Conservation (phyloP, 331 rosid species). For the Erythrophleum ivorense region DNA sequence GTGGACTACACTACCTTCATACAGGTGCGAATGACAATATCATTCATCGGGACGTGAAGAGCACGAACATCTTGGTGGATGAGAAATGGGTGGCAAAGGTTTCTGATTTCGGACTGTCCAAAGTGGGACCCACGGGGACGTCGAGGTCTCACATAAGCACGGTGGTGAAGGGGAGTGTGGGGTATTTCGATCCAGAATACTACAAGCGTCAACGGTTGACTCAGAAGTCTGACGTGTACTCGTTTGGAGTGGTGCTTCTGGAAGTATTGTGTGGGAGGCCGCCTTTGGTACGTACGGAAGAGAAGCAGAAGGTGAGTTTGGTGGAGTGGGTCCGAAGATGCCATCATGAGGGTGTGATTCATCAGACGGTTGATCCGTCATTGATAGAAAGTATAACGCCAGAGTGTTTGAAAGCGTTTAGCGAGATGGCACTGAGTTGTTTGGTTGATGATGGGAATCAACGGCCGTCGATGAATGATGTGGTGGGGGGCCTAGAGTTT, state of each 20-base stretch:
- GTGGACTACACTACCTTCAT: no score
- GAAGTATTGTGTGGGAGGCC: constrained; percentile 39
- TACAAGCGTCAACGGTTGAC: constrained; percentile 43
- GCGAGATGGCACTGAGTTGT: not conserved
- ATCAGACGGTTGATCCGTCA: not conserved
- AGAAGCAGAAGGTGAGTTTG: not conserved
- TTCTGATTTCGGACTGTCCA: constrained; percentile 61
- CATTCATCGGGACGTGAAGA: constrained; percentile 61
- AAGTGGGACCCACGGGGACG: constrained; percentile 25
- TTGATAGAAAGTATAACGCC: constrained; percentile 2
- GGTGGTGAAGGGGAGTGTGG: constrained; percentile 57
- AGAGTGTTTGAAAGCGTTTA: not conserved
- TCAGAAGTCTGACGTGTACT: constrained; percentile 60
- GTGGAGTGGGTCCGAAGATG: constrained; percentile 16
- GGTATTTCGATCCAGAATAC: constrained; percentile 64
- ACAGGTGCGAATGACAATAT: not conserved
- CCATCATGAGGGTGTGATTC: not conserved
- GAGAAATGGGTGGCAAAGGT: constrained; percentile 64
- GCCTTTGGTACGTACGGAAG: not conserved
- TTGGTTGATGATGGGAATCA: constrained; percentile 26
- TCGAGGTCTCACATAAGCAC: constrained; percentile 39
- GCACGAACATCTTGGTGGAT: constrained; percentile 60
- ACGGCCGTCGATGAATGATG: constrained; percentile 2
- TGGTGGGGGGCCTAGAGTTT: constrained; percentile 16
- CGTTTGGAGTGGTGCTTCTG: constrained; percentile 54